These are phyloP conservation scores for Moniliophthora roreri DNA, from an alignment of 1,284 basidiomycete genomes.

Conservation along the genomic window DNA sequence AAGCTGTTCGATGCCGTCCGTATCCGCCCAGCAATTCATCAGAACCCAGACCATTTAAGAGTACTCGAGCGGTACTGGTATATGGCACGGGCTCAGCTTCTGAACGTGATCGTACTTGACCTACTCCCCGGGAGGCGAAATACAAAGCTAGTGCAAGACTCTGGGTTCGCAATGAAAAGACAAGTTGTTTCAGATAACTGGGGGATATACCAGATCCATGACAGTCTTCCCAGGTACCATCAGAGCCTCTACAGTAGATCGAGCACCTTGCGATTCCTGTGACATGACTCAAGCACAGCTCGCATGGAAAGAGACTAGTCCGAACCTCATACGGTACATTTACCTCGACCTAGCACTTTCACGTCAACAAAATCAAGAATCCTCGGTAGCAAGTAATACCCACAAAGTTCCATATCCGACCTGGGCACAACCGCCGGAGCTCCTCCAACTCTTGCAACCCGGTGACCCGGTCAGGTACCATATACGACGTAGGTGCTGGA, in stretches of 20 bases:
- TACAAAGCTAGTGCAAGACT: conserved; percentile 91
- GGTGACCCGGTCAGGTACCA: conserved; percentile 87
- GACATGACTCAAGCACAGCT: conserved; percentile 6
- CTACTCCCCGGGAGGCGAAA: conserved; percentile 85
- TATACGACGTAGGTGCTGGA: conserved; percentile 38
- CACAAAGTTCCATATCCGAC: conserved; percentile 88
- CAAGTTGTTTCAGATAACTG: neutral
- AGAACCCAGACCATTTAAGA: conserved; percentile 91
- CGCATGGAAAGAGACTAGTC: conserved; percentile 14
- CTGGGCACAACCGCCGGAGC: conserved; percentile 68
- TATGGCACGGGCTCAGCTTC: conserved; percentile 50
- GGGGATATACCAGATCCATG: conserved; percentile 81
- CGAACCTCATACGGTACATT: conserved; percentile 80
- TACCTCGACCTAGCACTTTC: conserved; percentile 66
- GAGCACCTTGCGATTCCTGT: conserved; percentile 66
- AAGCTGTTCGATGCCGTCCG: conserved; percentile 84
- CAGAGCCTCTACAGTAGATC: conserved; percentile 60
- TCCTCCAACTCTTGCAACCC: conserved; percentile 80
- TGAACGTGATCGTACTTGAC: conserved; percentile 44
- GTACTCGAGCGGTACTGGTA: conserved; percentile 74
- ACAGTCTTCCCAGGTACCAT: conserved; percentile 86
- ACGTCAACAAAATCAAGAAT: conserved; percentile 8
- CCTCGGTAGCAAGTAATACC: conserved; percentile 22
- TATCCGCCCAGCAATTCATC: conserved; percentile 97
- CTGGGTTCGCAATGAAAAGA: conserved; percentile 41